Percentiles rank a stretch among this genome's conserved stretches.
Evolutionary conservation across 495 filamentous ascomycete genomes (phyloP).

Genomic region (Amphirosellinia nigrospora): DNA sequence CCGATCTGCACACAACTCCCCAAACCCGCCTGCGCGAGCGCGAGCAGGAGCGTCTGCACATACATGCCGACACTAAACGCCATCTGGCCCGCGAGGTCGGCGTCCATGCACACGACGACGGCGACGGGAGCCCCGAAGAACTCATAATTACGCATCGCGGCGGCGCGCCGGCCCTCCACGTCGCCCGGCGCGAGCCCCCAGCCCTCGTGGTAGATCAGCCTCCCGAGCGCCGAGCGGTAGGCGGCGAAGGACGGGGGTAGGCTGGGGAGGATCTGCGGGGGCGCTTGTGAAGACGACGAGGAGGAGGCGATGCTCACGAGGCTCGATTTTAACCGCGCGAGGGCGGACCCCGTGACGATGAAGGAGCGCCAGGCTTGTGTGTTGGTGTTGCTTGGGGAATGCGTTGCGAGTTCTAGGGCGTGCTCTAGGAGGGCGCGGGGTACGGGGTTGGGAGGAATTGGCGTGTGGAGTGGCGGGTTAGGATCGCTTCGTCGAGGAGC

Average conservation of each 20-base stretch:
- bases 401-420: constrained; percentile 28
- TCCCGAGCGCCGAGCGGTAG: constrained; percentile 28
- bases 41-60: constrained; percentile 29
- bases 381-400: constrained; percentile 32
- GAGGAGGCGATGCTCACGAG: neutral
- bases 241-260: constrained; percentile 22
- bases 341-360: constrained; percentile 18
- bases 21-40: constrained; percentile 26
- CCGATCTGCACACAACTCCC: constrained; percentile 30
- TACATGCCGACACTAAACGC: constrained; percentile 31
- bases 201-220: constrained; percentile 27
- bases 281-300: neutral
- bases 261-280: neutral
- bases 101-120: constrained; percentile 29
- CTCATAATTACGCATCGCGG: constrained; percentile 32
- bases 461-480: constrained; percentile 15
- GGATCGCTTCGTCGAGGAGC: constrained; percentile 21
- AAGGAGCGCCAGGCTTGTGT: constrained; percentile 33
- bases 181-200: constrained; percentile 31
- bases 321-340: constrained; percentile 6
- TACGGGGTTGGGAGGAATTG: constrained; percentile 18
- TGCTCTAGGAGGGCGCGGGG: constrained; percentile 3
- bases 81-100: neutral
- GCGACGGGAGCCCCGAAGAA: constrained; percentile 33
- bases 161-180: constrained; percentile 1